These are phyloP conservation scores for Pleurotus giganteus DNA, from an alignment of 768 basidiomycete species.

Conservation along the genomic window DNA sequence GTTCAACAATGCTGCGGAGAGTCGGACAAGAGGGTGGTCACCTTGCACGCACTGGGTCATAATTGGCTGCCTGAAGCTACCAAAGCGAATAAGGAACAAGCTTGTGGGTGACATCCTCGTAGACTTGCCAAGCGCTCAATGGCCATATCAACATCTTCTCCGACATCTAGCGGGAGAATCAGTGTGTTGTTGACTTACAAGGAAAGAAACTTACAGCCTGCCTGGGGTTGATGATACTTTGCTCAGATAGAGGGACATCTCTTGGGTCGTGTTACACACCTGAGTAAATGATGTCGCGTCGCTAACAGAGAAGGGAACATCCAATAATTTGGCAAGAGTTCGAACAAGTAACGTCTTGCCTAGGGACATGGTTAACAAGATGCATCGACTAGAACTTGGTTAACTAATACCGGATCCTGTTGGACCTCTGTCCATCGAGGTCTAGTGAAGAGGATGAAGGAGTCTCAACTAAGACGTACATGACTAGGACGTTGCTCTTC, in stretches of 20 bases:
- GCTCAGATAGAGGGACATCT: not conserved
- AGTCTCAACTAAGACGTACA: slow-evolving; percentile 48
- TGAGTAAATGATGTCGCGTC: slow-evolving; percentile 96
- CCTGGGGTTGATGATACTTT: slow-evolving; percentile 35
- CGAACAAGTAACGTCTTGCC: slow-evolving; percentile 91
- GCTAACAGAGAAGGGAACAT: slow-evolving; percentile 92
- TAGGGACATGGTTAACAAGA: slow-evolving; percentile 17
- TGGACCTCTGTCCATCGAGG: slow-evolving; percentile 54
- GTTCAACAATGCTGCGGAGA: slow-evolving; percentile 3
- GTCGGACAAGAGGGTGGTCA: slow-evolving; percentile 21
- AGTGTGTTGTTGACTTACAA: slow-evolving; percentile 7
- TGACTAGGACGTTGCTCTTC: slow-evolving; percentile 93
- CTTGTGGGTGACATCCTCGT: not conserved
- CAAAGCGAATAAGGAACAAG: slow-evolving; percentile 8
- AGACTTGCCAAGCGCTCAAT: slow-evolving; percentile 73
- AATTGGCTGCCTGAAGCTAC: slow-evolving; percentile 87
- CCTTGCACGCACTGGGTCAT: slow-evolving; percentile 86
- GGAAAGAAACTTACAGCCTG: slow-evolving; percentile 58
- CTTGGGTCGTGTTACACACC: slow-evolving; percentile 32
- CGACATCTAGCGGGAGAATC: slow-evolving; percentile 62
- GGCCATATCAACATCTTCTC: slow-evolving; percentile 94
- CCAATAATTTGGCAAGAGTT: slow-evolving; percentile 86
- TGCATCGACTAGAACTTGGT: not conserved
- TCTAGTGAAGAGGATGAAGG: not conserved
- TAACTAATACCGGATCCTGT: slow-evolving; percentile 69